Base-by-base conservation (phyloP, 257 asterid species). In the Prunella vulgaris region DNA sequence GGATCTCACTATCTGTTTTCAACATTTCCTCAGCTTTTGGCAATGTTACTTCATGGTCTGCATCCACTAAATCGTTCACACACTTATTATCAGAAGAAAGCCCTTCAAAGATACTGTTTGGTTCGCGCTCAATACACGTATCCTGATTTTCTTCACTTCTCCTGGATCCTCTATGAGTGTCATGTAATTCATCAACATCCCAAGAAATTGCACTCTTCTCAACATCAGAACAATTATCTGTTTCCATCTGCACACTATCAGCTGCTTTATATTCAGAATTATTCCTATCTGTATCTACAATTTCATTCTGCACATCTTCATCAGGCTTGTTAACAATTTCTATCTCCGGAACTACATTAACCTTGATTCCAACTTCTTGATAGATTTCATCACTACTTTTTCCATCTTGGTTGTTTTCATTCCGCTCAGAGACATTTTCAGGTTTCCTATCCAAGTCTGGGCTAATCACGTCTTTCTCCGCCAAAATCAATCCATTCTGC, bases 241-340 rank as follows among this genome's bases (percentile, higher is more conserved):
- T 75, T 62, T 65, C 71, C 20, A 60, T 48, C 65, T 28, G 58
- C 28, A 57, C 6, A 33, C 10, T 62, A n/a, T 74, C 71, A 22
- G 20, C 52, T 64, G 69, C 79, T 77, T 68, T 82, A 53, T 54
- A 6, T 59, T 66, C 80, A 60, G 57, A 60, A 15, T 66, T 78
- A 69, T 56, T 46, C 68, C 71, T 48, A 54, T 59, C 60, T 27
- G 44, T 79, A 72, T 69, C 70, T 17, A 33, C 77, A 65, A 30
- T 17, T 25, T 63, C 74, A 49, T 61, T 52, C 67, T 65, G 62
- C 63, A 57, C 81, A n/a, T 37, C 21, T 61, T 75, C 82, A 63
- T 53, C 78, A 25, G 74, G 64, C 64, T 44, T 24, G 24, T 66
- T 84, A 73, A 57, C 83, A 46, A 52, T 71, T 66, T 80, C 85